phyloP scores from a whole-genome alignment of 1,139 yeast species.

The Debaryomycetaceae sp. region DNA sequence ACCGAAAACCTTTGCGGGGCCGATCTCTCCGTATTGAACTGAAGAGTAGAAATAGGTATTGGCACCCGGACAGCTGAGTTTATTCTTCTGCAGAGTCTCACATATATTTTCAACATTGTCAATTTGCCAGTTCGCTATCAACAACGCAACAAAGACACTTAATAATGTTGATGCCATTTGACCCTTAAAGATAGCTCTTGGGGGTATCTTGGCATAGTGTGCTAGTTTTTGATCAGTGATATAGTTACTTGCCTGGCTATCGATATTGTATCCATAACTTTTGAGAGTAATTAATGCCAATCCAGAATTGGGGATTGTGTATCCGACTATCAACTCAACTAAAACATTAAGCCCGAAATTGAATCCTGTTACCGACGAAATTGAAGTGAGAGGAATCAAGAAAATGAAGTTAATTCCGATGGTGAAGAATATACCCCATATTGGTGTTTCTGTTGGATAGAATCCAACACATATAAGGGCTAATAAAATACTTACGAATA shows the following conservation, averaged over 20 bases:
- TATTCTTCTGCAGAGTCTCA: conserved; percentile 22
- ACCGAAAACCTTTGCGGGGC: conserved; percentile 31
- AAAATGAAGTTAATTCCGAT: conserved; percentile 33
- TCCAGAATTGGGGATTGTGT: conserved; percentile 38
- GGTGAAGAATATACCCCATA: conserved; percentile 36
- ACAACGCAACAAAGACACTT: conserved; percentile 22
- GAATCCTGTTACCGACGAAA: conserved; percentile 37
- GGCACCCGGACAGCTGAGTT: conserved; percentile 32
- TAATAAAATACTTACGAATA: conserved; percentile 26
- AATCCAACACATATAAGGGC: conserved; percentile 29
- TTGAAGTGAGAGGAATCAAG: conserved; percentile 34
- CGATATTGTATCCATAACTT: conserved; percentile 37
- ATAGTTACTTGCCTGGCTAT: conserved; percentile 35
- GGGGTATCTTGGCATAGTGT: conserved; percentile 34
- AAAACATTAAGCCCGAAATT: conserved; percentile 37
- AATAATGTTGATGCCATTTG: conserved; percentile 29
- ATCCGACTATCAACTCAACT: conserved; percentile 39
- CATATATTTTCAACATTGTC: conserved; percentile 24
- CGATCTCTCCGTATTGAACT: conserved; percentile 36
- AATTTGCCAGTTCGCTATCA: conserved; percentile 29
- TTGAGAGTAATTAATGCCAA: conserved; percentile 35
- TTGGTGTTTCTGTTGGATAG: conserved; percentile 36
- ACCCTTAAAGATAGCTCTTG: conserved; percentile 31
- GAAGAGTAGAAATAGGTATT: conserved; percentile 31
- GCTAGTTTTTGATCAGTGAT: conserved; percentile 35